Evolutionary conservation across 768 basidiomycete genomes (phyloP).

Genomic region (Amanita jacksonii): DNA sequence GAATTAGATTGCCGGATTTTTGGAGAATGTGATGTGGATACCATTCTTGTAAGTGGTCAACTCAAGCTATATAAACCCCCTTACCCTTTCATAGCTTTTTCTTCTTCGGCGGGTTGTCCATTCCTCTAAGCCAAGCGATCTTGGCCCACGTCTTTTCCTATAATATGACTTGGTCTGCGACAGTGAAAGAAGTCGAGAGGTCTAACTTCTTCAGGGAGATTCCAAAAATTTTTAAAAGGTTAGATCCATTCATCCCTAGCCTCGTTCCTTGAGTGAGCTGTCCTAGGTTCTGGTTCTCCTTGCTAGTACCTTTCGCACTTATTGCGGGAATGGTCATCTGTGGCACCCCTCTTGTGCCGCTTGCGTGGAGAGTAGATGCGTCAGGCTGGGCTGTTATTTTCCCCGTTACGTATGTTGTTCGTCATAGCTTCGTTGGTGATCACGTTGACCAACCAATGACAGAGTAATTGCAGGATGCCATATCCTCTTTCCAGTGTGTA

Average conservation of each 20-base stretch:
- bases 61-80: background rate
- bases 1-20: slow-evolving; percentile 32
- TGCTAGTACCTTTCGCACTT: slow-evolving; percentile 43
- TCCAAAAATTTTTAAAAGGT: slow-evolving; percentile 70
- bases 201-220: slow-evolving; percentile 91
- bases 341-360: slow-evolving; percentile 36
- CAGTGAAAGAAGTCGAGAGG: slow-evolving; percentile 72
- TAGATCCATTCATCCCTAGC: slow-evolving; percentile 30
- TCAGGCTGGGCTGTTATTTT: slow-evolving; percentile 65
- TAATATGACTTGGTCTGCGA: slow-evolving; percentile 50
- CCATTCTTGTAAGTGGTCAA: slow-evolving; percentile 59
- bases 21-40: slow-evolving; percentile 57
- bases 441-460: slow-evolving; percentile 10
- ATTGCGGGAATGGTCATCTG: slow-evolving; percentile 49
- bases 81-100: slow-evolving; percentile 42
- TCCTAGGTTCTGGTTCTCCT: slow-evolving; percentile 49
- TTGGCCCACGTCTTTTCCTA: slow-evolving; percentile 55
- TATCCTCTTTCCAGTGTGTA: slow-evolving; percentile 59
- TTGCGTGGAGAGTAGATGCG: slow-evolving; percentile 49
- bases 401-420: slow-evolving; percentile 44
- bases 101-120: slow-evolving; percentile 68
- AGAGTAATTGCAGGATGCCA: slow-evolving; percentile 59
- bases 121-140: slow-evolving; percentile 60
- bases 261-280: slow-evolving; percentile 20
- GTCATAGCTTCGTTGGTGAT: background rate